phyloP scores from a whole-genome alignment of 208 protist genomes.

The Acanthamoeba castellanii region DNA sequence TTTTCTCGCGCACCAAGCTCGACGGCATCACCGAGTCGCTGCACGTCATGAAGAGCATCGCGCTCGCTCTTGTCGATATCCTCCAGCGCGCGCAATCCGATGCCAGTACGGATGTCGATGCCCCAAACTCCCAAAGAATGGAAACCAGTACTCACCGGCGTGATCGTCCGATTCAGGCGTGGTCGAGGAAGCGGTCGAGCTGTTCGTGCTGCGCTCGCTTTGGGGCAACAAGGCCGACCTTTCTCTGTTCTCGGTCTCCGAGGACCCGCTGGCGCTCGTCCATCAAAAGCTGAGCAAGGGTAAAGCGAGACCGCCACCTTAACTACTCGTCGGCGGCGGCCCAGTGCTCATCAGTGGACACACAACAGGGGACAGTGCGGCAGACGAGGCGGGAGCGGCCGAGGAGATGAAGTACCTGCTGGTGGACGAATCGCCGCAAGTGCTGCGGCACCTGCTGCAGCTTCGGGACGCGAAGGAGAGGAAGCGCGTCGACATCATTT shows the following conservation, averaged over 20 bases:
- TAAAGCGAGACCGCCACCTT: neutral
- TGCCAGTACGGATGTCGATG: too few species aligned
- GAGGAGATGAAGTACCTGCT: slow-evolving; percentile 39
- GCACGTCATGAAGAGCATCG: slow-evolving; percentile 65
- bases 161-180: neutral
- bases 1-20: slow-evolving; percentile 3
- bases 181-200: slow-evolving; percentile 4
- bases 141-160: too few species aligned
- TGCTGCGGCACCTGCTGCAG: slow-evolving; percentile 21
- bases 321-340: too few species aligned
- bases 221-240: slow-evolving; percentile 62
- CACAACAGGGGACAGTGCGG: too few species aligned
- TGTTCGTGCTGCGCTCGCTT: slow-evolving; percentile 20
- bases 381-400: neutral
- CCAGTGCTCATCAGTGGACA: too few species aligned
- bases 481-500: slow-evolving; percentile 47
- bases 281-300: slow-evolving; percentile 23
- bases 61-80: slow-evolving; percentile 9
- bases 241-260: slow-evolving; percentile 34
- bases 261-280: slow-evolving; percentile 52
- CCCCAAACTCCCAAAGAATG: too few species aligned
- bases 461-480: neutral
- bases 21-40: slow-evolving; percentile 54
- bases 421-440: slow-evolving; percentile 33
- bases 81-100: neutral